phyloP scores from a whole-genome alignment of 2,329 filamentous ascomycete genomes.

The Verticillium dahliae region DNA sequence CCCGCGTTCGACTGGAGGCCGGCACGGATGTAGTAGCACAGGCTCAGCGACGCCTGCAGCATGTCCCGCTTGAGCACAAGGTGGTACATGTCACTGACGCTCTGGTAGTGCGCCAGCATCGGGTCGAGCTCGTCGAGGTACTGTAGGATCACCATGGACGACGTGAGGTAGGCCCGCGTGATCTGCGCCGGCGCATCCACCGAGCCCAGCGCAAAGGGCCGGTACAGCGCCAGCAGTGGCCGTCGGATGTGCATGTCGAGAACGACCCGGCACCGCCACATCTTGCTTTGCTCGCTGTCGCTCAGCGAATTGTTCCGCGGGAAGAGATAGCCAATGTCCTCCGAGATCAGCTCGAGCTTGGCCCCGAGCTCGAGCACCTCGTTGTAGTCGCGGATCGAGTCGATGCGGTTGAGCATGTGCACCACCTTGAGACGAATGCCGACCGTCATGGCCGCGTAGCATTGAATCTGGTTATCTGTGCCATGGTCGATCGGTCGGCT shows the following conservation, averaged over 20 bases:
- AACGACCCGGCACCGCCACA: constrained; percentile 44
- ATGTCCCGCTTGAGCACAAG: constrained; percentile 47
- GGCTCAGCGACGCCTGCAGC: constrained; percentile 46
- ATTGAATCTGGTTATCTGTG: constrained; percentile 48
- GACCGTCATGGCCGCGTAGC: constrained; percentile 45
- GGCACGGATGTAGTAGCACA: constrained; percentile 47
- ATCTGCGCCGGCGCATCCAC: constrained; percentile 44
- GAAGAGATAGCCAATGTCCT: constrained; percentile 47
- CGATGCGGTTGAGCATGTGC: constrained; percentile 43
- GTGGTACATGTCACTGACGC: constrained; percentile 45
- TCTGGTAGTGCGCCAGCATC: constrained; percentile 34
- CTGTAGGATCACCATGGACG: constrained; percentile 48
- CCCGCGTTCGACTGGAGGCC: constrained; percentile 12
- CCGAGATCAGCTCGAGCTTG: constrained; percentile 46
- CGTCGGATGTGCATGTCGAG: constrained; percentile 49
- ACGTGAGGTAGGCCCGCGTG: constrained; percentile 43
- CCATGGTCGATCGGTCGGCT: constrained; percentile 43
- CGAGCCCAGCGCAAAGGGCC: constrained; percentile 47
- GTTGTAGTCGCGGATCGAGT: constrained; percentile 44
- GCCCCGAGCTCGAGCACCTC: constrained; percentile 46
- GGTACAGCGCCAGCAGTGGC: constrained; percentile 45
- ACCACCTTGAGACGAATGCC: constrained; percentile 41
- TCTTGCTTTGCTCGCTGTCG: constrained; percentile 37
- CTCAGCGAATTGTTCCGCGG: constrained; percentile 36
- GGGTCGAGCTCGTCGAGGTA: constrained; percentile 50